Evolutionary conservation across 805 yeast genomes (phyloP).

Genomic region (Cyberlindnera suaveolens): DNA sequence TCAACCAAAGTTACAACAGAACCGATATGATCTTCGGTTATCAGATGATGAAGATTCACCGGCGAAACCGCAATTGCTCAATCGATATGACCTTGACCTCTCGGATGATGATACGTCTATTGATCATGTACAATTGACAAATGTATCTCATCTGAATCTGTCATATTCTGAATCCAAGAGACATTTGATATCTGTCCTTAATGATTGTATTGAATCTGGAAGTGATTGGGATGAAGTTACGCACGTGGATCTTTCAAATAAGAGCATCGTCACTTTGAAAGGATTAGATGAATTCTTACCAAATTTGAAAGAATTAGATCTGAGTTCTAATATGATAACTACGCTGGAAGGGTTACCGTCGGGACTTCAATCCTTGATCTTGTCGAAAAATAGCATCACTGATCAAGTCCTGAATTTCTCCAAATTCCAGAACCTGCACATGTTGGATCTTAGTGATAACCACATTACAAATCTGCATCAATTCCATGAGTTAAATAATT

Average conservation of each 20-base stretch:
- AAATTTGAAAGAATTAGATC: constrained; percentile 13
- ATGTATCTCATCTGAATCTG: constrained; percentile 35
- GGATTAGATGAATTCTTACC: constrained; percentile 39
- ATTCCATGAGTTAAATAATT: constrained; percentile 24
- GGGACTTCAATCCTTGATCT: constrained; percentile 4
- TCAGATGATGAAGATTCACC: not conserved
- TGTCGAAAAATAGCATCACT: constrained; percentile 16
- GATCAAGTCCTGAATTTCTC: constrained; percentile 17
- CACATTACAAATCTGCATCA: constrained; percentile 27
- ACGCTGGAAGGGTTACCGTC: constrained; percentile 21
- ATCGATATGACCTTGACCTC: not conserved
- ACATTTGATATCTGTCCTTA: constrained; percentile 35
- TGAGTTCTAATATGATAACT: constrained; percentile 12
- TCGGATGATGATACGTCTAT: constrained; percentile 7
- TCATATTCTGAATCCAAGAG: constrained; percentile 41
- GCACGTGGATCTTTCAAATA: constrained; percentile 28
- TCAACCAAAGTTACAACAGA: not conserved
- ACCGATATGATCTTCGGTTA: not conserved
- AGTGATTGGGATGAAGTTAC: constrained; percentile 36
- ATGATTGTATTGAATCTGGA: constrained; percentile 30
- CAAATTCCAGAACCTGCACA: constrained; percentile 19
- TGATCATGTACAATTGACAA: constrained; percentile 29
- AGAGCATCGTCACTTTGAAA: constrained; percentile 31
- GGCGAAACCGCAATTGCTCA: not conserved
- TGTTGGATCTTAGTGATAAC: constrained; percentile 34